These are phyloP conservation scores for Xanthoconium stramineum DNA, from an alignment of 768 basidiomycete species.

Conservation along the genomic window DNA sequence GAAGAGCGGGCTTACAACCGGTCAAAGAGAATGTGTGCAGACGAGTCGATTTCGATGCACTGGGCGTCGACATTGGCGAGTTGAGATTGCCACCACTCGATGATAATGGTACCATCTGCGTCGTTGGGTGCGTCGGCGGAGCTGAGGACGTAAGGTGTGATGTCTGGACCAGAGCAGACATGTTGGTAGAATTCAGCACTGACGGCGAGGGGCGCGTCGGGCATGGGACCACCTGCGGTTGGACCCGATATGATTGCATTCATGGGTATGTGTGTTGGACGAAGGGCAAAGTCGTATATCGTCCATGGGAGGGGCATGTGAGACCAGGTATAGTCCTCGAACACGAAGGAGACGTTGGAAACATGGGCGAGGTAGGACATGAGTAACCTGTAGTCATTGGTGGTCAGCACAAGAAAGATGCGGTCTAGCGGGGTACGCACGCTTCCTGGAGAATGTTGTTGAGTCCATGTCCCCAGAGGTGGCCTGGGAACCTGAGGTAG, in stretches of 20 bases:
- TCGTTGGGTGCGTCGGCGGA: slow-evolving; percentile 35
- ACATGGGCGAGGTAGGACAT: slow-evolving; percentile 51
- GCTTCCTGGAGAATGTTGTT: slow-evolving; percentile 63
- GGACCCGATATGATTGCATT: slow-evolving; percentile 60
- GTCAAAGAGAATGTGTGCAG: slow-evolving; percentile 44
- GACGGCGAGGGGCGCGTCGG: slow-evolving; percentile 36
- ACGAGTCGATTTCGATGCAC: slow-evolving; percentile 45
- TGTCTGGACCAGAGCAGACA: slow-evolving; percentile 41
- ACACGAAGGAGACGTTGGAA: slow-evolving; percentile 54
- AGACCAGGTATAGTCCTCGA: slow-evolving; percentile 63
- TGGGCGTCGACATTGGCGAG: slow-evolving; percentile 35
- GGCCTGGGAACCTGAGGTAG: slow-evolving; percentile 51
- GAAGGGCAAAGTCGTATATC: slow-evolving; percentile 50
- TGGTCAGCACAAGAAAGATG: background rate
- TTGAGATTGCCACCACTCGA: slow-evolving; percentile 49
- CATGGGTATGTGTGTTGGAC: slow-evolving; percentile 51
- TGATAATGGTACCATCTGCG: slow-evolving; percentile 39
- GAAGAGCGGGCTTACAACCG: slow-evolving; percentile 36
- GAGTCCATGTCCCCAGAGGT: slow-evolving; percentile 59
- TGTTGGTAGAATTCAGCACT: slow-evolving; percentile 47
- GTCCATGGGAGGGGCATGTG: slow-evolving; percentile 51
- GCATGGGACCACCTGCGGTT: slow-evolving; percentile 45
- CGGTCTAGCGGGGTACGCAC: slow-evolving; percentile 33
- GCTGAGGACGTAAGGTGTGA: slow-evolving; percentile 32
- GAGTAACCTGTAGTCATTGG: slow-evolving; percentile 35